Evolutionary conservation across 305 asterid genomes (phyloP), one percentile per base, ranked within the genome.

Genomic region (Fraxinus angustifolia): DNA sequence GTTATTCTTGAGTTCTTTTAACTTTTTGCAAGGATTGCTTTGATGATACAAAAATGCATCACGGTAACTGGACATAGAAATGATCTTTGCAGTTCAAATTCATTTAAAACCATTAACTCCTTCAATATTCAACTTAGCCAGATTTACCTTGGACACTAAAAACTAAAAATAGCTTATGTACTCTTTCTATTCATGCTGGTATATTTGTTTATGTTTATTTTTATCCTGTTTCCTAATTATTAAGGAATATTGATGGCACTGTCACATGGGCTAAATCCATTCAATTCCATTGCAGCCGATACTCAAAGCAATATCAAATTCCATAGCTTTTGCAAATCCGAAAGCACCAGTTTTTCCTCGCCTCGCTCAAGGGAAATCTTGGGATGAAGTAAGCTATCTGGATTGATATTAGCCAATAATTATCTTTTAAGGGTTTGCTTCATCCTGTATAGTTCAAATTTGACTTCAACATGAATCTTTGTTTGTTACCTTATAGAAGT

Each of bases 311-410:
- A 78, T 87, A 74, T 88, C 89, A 28, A 88, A 88, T 74, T 36
- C 40, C 50, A 68, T 88, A 30, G 38, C 83, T 16, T 88, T 85
- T 78, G 82, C 80, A 26, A 88, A 88, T 81, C 91, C 91, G 0
- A 88, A 85, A 79, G 91, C 84, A 8, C 90, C 88, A 6, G 84
- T 87, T 71, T 88, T 73, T 58, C 90, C 90, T 8, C 87, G 90
- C 7, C 88, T 88, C 33, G 91, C 91, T 82, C 87, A 79, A 2
- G 88, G 90, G 48, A 88, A 85, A 77, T 76, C 85, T 23, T 85
- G 91, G 91, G 89, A 87, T 58, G 86, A 79, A 38, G 90, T 87
- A 84, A 85, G 91, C 53, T 77, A 7, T 53, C 12, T 30, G 48
- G 65, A 56, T 53, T 53, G 21, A 50, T 53, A 12, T 16, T n/a